Conservation (phyloP, 1,284 basidiomycete species). For the Abortiporus biennis region DNA sequence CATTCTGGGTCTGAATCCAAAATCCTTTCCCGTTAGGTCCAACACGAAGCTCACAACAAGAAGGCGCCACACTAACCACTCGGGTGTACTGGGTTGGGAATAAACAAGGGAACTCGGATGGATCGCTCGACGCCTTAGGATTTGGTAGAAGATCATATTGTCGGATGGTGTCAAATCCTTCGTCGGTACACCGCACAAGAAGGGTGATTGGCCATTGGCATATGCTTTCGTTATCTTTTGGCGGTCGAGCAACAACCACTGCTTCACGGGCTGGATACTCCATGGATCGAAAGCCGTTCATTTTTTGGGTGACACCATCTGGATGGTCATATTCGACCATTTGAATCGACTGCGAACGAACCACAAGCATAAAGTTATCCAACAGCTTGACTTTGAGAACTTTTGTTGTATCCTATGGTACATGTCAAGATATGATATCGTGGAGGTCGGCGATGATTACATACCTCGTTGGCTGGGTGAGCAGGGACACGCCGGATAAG, state of each 20-base stretch:
- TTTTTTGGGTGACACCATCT: no score
- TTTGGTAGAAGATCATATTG: slow-evolving; percentile 27
- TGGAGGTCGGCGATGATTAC: no score
- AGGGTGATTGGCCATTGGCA: slow-evolving; percentile 27
- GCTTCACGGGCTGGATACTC: no score
- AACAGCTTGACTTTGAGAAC: slow-evolving; percentile 25
- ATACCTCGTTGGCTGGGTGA: no score
- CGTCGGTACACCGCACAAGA: slow-evolving; percentile 21
- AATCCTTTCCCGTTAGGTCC: slow-evolving; percentile 29
- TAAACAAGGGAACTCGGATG: slow-evolving; percentile 19
- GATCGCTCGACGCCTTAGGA: slow-evolving; percentile 9
- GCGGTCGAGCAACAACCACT: no score
- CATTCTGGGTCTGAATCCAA: slow-evolving; percentile 30
- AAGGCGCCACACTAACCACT: slow-evolving; percentile 23
- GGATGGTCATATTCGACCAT: slow-evolving; percentile 18
- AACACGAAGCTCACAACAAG: slow-evolving; percentile 23
- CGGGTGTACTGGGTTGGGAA: slow-evolving; percentile 20
- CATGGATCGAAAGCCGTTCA: no score
- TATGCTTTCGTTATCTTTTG: no score
- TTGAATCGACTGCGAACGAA: slow-evolving; percentile 23
- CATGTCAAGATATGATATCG: no score
- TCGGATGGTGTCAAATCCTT: slow-evolving; percentile 21
- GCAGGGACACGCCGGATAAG: no score
- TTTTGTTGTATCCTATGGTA: no score
- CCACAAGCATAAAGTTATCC: slow-evolving; percentile 23